A percentile compares a stretch with the other conserved stretches of the same genome.
phyloP scores from a whole-genome alignment of 2,329 filamentous ascomycete species.

The Fusarium buharicum region DNA sequence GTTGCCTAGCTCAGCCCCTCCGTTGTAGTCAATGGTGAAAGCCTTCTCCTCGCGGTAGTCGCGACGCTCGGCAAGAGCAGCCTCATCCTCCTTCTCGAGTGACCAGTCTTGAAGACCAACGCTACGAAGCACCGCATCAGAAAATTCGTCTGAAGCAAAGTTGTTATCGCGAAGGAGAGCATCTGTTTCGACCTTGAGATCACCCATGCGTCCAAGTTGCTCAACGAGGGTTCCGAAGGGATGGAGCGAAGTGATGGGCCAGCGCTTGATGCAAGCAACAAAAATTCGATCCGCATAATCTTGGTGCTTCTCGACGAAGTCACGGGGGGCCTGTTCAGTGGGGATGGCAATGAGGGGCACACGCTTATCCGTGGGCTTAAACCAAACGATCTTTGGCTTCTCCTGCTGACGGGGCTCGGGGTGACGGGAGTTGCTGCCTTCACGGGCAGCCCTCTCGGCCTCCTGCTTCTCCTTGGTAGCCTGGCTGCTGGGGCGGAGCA shows the following conservation, averaged over 20 bases:
- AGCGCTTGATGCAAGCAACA: constrained; percentile 98
- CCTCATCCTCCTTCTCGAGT: constrained; percentile 82
- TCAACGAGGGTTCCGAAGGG: constrained; percentile 98
- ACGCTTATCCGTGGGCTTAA: constrained; percentile 99
- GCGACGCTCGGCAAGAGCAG: constrained; percentile 76
- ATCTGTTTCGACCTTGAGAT: constrained; percentile 97
- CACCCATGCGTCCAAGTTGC: constrained; percentile 96
- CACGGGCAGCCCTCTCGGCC: constrained; percentile 90
- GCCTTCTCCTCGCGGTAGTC: constrained; percentile 90
- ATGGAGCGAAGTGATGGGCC: constrained; percentile 99
- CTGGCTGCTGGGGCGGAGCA: constrained; percentile 95
- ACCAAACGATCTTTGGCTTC: constrained; percentile 99
- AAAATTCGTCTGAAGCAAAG: constrained; percentile 97
- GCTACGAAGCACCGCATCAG: constrained; percentile 92
- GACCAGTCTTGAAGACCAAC: constrained; percentile 94
- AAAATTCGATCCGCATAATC: constrained; percentile 98
- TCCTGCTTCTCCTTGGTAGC: constrained; percentile 99
- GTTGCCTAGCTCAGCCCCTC: constrained; percentile 88
- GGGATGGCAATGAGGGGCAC: constrained; percentile 98
- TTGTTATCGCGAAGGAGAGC: constrained; percentile 98
- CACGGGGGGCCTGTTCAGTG: constrained; percentile 94
- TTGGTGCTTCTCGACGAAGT: constrained; percentile 98
- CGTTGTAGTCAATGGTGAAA: constrained; percentile 93
- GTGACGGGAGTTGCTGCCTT: constrained; percentile 76
- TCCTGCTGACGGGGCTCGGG: constrained; percentile 86